Conservation (phyloP, 352 stramenopile genomes). For the Globisporangium yorkense region DNA sequence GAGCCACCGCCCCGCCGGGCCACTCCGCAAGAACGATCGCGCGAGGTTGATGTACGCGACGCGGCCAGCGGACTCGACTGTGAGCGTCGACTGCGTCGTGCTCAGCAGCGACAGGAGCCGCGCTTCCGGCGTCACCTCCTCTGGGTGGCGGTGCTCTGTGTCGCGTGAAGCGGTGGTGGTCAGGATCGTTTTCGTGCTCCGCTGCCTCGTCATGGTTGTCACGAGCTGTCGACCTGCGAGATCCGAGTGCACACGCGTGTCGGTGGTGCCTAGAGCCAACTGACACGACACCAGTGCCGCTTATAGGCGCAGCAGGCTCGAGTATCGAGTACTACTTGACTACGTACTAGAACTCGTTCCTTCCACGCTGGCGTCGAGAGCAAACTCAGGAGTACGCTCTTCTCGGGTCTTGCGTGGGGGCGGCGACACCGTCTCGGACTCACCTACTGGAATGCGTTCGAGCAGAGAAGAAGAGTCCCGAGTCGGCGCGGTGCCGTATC, state of each 20-base stretch:
- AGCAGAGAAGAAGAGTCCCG: constrained; percentile 28
- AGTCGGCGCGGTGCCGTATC: constrained; percentile 15
- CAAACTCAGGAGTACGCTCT: constrained; percentile 54
- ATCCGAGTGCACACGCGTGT: no score
- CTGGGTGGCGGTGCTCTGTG: not conserved
- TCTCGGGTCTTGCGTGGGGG: not conserved
- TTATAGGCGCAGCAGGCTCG: no score
- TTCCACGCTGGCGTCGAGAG: constrained; percentile 42
- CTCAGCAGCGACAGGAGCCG: constrained; percentile 7
- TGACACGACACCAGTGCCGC: no score
- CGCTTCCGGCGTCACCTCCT: not conserved
- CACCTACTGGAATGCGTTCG: not conserved
- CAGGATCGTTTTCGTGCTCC: not conserved
- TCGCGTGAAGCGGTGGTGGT: not conserved
- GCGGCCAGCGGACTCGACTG: constrained; percentile 2
- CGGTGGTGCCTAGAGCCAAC: no score
- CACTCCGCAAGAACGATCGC: constrained; percentile 1
- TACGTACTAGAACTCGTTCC: no score
- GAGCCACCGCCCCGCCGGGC: not conserved
- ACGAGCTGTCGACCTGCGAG: not conserved
- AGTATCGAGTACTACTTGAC: no score
- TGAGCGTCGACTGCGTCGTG: constrained; percentile 6
- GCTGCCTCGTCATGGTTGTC: not conserved
- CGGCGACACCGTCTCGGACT: not conserved
- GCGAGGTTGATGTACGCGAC: constrained; percentile 8